Evolutionary conservation across 2,329 filamentous ascomycete species (phyloP).

Genomic region (Trichocomaceae sp.): DNA sequence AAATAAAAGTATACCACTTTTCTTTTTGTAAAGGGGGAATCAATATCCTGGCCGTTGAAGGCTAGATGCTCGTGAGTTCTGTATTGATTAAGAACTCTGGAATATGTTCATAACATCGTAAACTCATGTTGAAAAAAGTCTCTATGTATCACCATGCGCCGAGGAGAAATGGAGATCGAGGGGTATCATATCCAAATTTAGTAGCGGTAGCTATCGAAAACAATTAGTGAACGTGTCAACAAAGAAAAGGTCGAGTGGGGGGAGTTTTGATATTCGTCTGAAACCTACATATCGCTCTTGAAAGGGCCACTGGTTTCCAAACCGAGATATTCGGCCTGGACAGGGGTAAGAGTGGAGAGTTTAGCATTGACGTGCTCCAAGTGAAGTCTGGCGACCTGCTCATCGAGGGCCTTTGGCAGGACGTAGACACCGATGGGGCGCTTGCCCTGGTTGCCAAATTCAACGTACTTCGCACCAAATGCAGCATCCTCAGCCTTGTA

Average conservation of each 20-base stretch:
- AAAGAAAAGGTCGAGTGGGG: background rate
- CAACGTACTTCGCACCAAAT: slow-evolving; percentile 89
- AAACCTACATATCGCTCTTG: slow-evolving; percentile 81
- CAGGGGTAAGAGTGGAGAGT: slow-evolving; percentile 74
- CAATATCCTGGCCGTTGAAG: slow-evolving; percentile 53
- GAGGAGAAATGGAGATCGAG: slow-evolving; percentile 23
- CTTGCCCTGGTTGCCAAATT: slow-evolving; percentile 90
- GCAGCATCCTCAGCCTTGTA: slow-evolving; percentile 85
- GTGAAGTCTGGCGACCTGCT: slow-evolving; percentile 95
- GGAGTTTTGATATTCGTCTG: background rate
- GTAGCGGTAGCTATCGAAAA: slow-evolving; percentile 55
- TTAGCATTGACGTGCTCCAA: slow-evolving; percentile 89
- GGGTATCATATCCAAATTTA: slow-evolving; percentile 41
- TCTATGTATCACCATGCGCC: slow-evolving; percentile 34
- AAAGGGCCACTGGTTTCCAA: slow-evolving; percentile 80
- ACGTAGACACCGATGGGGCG: slow-evolving; percentile 91
- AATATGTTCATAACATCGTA: slow-evolving; percentile 55
- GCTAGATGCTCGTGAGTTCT: slow-evolving; percentile 47
- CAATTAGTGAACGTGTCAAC: slow-evolving; percentile 13
- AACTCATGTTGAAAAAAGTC: slow-evolving; percentile 52
- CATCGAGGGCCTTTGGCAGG: slow-evolving; percentile 96
- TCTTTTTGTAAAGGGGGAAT: slow-evolving; percentile 17
- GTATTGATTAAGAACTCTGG: slow-evolving; percentile 37
- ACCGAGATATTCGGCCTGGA: slow-evolving; percentile 93
- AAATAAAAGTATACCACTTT: slow-evolving; percentile 26